Percentiles rank a stretch among this genome's conserved stretches.
Evolutionary conservation across 1,284 basidiomycete species (phyloP).

Genomic region (Malassezia psittaci): DNA sequence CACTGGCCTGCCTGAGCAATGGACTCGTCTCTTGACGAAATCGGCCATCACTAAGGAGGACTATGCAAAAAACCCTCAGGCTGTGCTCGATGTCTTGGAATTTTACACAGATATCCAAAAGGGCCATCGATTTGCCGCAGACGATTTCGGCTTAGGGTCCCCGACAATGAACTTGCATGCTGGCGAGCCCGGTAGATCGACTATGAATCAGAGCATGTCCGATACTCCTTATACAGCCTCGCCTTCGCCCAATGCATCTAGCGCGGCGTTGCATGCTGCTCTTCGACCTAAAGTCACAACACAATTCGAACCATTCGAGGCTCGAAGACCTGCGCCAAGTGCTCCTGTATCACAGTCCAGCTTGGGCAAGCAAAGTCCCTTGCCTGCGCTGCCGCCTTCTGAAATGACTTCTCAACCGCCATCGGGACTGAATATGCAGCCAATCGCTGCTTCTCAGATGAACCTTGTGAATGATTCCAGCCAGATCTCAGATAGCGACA

Average conservation of each 20-base stretch:
- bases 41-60: constrained; percentile 96
- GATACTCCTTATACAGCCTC: constrained; percentile 7
- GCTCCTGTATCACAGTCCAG: constrained; percentile 48
- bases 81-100: constrained; percentile 90
- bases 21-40: constrained; percentile 87
- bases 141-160: constrained; percentile 53
- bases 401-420: background rate
- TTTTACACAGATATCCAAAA: constrained; percentile 98
- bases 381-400: constrained; percentile 20
- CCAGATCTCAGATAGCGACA: constrained; percentile 1
- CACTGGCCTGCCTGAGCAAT: constrained; percentile 91
- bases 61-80: constrained; percentile 90
- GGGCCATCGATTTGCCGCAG: constrained; percentile 57
- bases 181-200: constrained; percentile 22
- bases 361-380: constrained; percentile 76
- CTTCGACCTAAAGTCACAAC: background rate
- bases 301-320: background rate
- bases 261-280: constrained; percentile 19
- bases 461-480: background rate
- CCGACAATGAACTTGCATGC: constrained; percentile 44
- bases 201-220: background rate
- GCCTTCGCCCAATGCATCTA: background rate
- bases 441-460: no score
- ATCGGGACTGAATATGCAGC: no score
- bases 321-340: constrained; percentile 7